Base-by-base conservation (phyloP, 2,329 filamentous ascomycete genomes). In the Saccharata proteae region DNA sequence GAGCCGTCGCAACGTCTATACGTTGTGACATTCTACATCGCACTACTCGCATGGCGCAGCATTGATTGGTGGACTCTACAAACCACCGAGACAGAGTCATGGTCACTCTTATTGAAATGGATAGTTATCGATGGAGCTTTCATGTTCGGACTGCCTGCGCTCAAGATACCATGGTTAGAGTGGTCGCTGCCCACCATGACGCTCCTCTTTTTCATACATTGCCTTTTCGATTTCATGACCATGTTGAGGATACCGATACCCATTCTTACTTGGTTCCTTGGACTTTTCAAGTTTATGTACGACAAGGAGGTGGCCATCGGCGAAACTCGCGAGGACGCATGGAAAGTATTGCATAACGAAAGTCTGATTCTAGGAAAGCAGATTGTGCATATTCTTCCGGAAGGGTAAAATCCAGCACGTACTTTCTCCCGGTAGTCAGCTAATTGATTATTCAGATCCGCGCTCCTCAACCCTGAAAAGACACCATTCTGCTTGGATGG, bases 101-200 rank as follows among this genome's bases (percentile, higher is more conserved):
- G 90, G 39, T 80, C 76, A 70, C 69, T 88, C 29, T 94, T 94
- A 51, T 62, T 93, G 48, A 98, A 96, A 69, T 98, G 90, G 90
- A 71, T 82, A 40, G 67, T 76, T 36, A 72, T 98, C 40, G 90
- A 98, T 59, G 80, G 81, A 38, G 58, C 79, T 13, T 94, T 86
- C 54, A 65, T 96, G 40, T 93, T 92, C 53, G 81, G 81, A 6
- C 61, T 98, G 32, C 88, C 92, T 12, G 72, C 80, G 43, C 57
- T 98, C 45, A 75, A 82, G 52, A 93, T 98, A 68, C 90, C 90
- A 36, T 98, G 90, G 92, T 66, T 98, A 36, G 85, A 96, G 62
- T 83, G 88, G 63, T 83, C 82, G 25, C 80, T 82, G 47, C 69
- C 72, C 20, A 76, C 76, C 1, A 79, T 82, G 32, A 69, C 80